Conservation (phyloP, 495 filamentous ascomycete species). For the Platismatia glauca region DNA sequence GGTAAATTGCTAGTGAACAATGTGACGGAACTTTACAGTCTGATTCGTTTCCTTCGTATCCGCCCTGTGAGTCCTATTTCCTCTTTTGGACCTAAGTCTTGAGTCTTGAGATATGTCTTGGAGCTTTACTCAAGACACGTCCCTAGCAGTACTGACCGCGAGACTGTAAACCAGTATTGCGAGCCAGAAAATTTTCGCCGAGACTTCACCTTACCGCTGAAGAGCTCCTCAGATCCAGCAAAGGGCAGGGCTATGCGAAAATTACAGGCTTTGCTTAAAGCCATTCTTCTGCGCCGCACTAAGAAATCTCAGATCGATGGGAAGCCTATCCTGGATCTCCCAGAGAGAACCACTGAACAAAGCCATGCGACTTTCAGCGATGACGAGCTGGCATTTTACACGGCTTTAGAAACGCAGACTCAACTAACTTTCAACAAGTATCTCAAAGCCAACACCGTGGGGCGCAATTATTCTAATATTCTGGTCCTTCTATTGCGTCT, state of each 20-base stretch:
- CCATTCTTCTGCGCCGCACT: conserved; percentile 75
- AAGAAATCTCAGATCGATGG: conserved; percentile 82
- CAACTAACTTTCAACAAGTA: conserved; percentile 70
- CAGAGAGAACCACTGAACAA: conserved; percentile 56
- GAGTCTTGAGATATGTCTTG: background rate
- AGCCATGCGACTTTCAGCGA: conserved; percentile 63
- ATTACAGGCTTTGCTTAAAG: conserved; percentile 73
- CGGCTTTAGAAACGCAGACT: conserved; percentile 56
- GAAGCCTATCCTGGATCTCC: conserved; percentile 68
- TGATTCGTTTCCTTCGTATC: conserved; percentile 69
- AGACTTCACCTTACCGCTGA: conserved; percentile 47
- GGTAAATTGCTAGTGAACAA: conserved; percentile 44
- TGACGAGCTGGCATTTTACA: conserved; percentile 66
- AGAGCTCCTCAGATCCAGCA: conserved; percentile 29
- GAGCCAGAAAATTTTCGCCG: conserved; percentile 51
- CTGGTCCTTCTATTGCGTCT: conserved; percentile 80
- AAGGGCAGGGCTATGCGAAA: conserved; percentile 53
- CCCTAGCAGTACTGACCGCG: background rate
- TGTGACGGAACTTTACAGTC: conserved; percentile 70
- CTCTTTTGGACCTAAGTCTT: conserved; percentile 26
- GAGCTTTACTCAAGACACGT: background rate
- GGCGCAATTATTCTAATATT: conserved; percentile 74
- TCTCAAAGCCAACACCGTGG: conserved; percentile 59
- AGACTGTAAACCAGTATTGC: conserved; percentile 53
- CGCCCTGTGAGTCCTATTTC: background rate